phyloP scores from a whole-genome alignment of 1,284 basidiomycete genomes.

The Heterobasidion annosum region DNA sequence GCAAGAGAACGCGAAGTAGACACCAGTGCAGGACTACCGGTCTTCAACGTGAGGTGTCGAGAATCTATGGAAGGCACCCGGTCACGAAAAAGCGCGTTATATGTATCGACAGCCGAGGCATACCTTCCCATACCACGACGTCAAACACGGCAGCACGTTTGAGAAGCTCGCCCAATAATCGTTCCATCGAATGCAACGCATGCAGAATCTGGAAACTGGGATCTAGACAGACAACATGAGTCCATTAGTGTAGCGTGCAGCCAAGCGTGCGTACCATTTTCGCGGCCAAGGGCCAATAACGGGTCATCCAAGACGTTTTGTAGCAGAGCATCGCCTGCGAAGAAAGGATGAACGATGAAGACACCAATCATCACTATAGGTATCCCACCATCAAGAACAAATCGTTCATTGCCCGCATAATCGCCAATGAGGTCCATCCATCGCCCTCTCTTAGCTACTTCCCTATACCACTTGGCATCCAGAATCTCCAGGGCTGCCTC shows the following conservation, averaged over 20 bases:
- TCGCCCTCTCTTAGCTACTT: slow-evolving; percentile 28
- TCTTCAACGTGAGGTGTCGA: slow-evolving; percentile 29
- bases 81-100: neutral
- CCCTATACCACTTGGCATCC: slow-evolving; percentile 29
- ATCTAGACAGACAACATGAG: slow-evolving; percentile 21
- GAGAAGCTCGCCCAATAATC: slow-evolving; percentile 36
- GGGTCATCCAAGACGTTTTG: slow-evolving; percentile 49
- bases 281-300: slow-evolving; percentile 41
- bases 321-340: slow-evolving; percentile 47
- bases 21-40: slow-evolving; percentile 25
- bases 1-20: slow-evolving; percentile 42
- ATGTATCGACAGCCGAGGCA: slow-evolving; percentile 7
- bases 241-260: neutral
- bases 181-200: slow-evolving; percentile 46
- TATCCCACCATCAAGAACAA: slow-evolving; percentile 50
- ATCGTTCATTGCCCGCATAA: slow-evolving; percentile 59
- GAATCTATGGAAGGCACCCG: slow-evolving; percentile 21
- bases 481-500: slow-evolving; percentile 18
- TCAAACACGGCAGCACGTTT: slow-evolving; percentile 49
- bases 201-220: slow-evolving; percentile 54
- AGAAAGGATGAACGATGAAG: neutral
- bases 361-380: slow-evolving; percentile 3
- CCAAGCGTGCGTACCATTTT: slow-evolving; percentile 21
- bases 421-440: slow-evolving; percentile 68
- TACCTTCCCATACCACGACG: slow-evolving; percentile 55